Evolutionary conservation across 805 yeast species (phyloP), one percentile per base, ranked within the genome.

Genomic region (Priceomyces haplophilus): DNA sequence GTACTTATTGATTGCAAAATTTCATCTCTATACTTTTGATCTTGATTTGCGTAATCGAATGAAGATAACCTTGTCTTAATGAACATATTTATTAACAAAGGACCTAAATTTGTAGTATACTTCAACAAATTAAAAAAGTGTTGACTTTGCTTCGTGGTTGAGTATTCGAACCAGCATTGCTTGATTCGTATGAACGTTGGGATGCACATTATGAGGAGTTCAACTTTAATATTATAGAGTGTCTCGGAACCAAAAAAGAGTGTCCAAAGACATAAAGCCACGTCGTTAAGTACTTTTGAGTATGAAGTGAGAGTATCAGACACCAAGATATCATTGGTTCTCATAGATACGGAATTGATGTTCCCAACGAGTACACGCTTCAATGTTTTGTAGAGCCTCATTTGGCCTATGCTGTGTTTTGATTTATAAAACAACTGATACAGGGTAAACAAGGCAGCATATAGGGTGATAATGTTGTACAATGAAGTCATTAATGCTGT

Each of bases 261-360:
- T 64, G 67, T 39, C 57, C 86, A 75, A 2, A 76, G 21, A 50
- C 79, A 78, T 27, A 85, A 69, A 3, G 76, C 74, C 16, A 84
- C 64, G 61, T 93, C 98, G 36, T 85, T 82, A 37, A 88, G 54
- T 0, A 88, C 85, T 55, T 81, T 82, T 3, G 88, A 70, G 58
- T 85, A 88, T 0, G 97, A 88, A 0, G 95, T 85, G 36, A 93
- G 67, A 4, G 89, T 80, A 65, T 91, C 99, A 6, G 96, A 80
- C 11, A 90, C 59, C 37, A 93, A 62, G 30, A 91, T 85, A 58
- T 91, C 97, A 42, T 86, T 85, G 13, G 85, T 78, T 53, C 96
- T 69, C 59, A 77, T 63, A 12, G 75, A 73, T 12, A 62, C 52
- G 8, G 68, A 62, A 53, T 84, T 83, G 24, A 88, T 79, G 2